Percentiles rank a stretch among this genome's conserved stretches.
phyloP scores from a whole-genome alignment of 345 rosid genomes.

The Dimocarpus longan region DNA sequence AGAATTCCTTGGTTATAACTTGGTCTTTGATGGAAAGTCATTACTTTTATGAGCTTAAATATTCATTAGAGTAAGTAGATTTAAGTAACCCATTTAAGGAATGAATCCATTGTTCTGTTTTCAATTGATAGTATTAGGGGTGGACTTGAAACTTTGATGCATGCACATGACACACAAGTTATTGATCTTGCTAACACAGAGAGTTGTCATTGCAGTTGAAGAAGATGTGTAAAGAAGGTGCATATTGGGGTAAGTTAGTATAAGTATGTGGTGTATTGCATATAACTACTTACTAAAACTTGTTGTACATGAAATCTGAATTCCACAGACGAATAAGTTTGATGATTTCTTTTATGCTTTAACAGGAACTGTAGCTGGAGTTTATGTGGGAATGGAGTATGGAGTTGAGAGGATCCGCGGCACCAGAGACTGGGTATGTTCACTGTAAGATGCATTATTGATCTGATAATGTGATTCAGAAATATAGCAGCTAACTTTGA shows the following conservation, averaged over 20 bases:
- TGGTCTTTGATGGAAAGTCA: not conserved
- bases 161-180: not conserved
- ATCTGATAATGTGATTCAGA: not conserved
- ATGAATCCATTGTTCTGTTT: not conserved
- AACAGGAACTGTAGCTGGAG: slow-evolving; percentile 71
- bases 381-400: slow-evolving; percentile 73
- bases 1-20: not conserved
- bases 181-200: not conserved
- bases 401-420: slow-evolving; percentile 77
- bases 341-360: not conserved
- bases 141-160: too few species aligned
- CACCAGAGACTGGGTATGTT: slow-evolving; percentile 73
- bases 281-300: not conserved
- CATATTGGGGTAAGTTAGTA: slow-evolving; percentile 65
- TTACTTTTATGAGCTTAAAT: not conserved
- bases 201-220: slow-evolving; percentile 60
- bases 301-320: not conserved
- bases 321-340: not conserved
- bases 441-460: not conserved
- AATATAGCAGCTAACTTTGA: not conserved
- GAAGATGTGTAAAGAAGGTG: slow-evolving; percentile 91
- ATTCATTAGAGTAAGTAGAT: not conserved
- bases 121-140: not conserved
- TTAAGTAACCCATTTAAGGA: not conserved
- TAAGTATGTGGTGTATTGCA: slow-evolving; percentile 14